Evolutionary conservation across 257 asterid species (phyloP), one percentile per base, ranked within the genome.

Genomic region (Dorcoceras hygrometricum): DNA sequence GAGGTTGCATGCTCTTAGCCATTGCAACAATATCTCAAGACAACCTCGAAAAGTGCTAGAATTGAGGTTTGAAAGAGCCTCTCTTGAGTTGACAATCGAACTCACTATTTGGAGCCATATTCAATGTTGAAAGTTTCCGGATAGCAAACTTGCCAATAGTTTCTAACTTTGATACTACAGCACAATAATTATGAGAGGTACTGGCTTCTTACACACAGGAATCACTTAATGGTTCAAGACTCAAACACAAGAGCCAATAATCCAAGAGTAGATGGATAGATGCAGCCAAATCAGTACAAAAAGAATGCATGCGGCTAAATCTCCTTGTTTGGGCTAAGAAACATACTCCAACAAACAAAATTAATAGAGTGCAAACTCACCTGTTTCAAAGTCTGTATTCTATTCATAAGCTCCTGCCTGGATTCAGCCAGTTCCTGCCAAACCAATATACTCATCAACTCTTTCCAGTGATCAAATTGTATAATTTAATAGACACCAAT

Each of bases 341-440:
- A 16, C 54, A 22, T 5, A 46, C 54, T 14, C 18, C 8, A 46
- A 46, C 20, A 46, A 4, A 46, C 54, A 46, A 46, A 46, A 18
- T 3, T 14, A 16, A 46, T 46, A 43, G 54, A 16, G 8, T 16
- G 22, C 2, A 46, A 46, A 3, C 20, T 46, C 20, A 89, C 98
- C 88, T 90, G 95, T 69, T 92, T 92, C 76, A 92, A 80, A 77
- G 76, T 87, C 85, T 87, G 91, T 67, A 92, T 77, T 67, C 93
- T 78, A 69, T 56, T 76, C 63, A 89, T 78, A 39, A 92, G 89
- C 75, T 92, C 97, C 82, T 86, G 81, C 85, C 95, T 77, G 61
- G 98, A 87, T 75, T 86, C 97, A 55, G 86, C 77, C 83, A 89
- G 36, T 78, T 84, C 95, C 98, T 92, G 82, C 72, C 79, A 68